phyloP scores from a whole-genome alignment of 1,139 yeast genomes.

The Kodamaea plutei region DNA sequence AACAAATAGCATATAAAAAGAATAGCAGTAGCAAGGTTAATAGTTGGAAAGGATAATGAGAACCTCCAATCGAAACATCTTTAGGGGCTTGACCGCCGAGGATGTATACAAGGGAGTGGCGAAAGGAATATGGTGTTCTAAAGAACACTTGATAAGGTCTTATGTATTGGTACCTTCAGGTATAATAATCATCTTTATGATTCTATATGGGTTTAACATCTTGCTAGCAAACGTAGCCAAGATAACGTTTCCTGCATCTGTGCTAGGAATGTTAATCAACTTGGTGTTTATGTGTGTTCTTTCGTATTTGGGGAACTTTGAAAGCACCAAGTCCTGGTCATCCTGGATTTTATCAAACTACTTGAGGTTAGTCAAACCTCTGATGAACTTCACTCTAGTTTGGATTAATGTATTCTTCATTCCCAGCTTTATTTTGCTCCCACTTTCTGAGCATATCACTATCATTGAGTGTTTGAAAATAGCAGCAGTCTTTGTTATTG shows the following conservation, averaged over 20 bases:
- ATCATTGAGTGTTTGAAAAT: slow-evolving; percentile 68
- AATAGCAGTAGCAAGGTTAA: too few relatives aligned
- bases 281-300: slow-evolving; percentile 45
- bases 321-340: slow-evolving; percentile 24
- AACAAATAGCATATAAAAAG: too few relatives aligned
- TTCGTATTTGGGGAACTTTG: slow-evolving; percentile 1
- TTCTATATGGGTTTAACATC: slow-evolving; percentile 63
- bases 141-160: too few relatives aligned
- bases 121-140: slow-evolving; percentile 21
- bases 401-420: slow-evolving; percentile 81
- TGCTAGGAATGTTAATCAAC: slow-evolving; percentile 66
- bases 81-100: slow-evolving; percentile 1
- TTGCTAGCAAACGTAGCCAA: slow-evolving; percentile 46
- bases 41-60: too few relatives aligned
- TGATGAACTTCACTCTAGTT: slow-evolving; percentile 63
- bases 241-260: slow-evolving; percentile 69
- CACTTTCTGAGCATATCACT: slow-evolving; percentile 59
- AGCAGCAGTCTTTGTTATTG: slow-evolving; percentile 67
- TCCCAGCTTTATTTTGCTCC: slow-evolving; percentile 70
- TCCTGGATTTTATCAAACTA: slow-evolving; percentile 36
- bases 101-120: slow-evolving; percentile 15
- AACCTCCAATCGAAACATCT: too few relatives aligned
- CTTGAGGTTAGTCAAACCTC: slow-evolving; percentile 51
- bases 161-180: slow-evolving; percentile 38
- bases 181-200: slow-evolving; percentile 26